phyloP scores from a whole-genome alignment of 1,139 yeast genomes.

The Torulaspora pretoriensis region DNA sequence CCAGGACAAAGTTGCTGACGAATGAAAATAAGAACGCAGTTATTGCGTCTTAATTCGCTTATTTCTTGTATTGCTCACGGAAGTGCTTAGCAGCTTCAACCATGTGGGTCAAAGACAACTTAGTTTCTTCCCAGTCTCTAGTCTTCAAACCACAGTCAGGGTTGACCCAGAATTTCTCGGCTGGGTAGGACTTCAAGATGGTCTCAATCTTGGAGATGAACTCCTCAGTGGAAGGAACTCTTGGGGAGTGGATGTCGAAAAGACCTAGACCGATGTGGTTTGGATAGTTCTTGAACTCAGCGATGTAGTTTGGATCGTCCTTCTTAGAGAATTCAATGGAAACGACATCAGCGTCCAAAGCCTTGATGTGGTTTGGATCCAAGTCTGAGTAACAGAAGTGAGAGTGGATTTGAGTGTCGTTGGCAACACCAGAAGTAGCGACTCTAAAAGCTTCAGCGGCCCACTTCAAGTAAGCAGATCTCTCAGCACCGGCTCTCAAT shows the following conservation, averaged over 20 bases:
- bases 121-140: constrained; percentile 91
- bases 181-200: constrained; percentile 95
- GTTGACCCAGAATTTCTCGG: constrained; percentile 98
- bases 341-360: constrained; percentile 98
- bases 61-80: constrained; percentile 58
- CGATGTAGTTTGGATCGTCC: constrained; percentile 96
- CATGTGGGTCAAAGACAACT: constrained; percentile 90
- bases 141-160: constrained; percentile 99
- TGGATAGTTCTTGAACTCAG: constrained; percentile 97
- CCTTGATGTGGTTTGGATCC: constrained; percentile 99
- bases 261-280: constrained; percentile 99
- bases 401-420: constrained; percentile 96
- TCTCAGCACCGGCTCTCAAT: constrained; percentile 95
- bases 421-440: constrained; percentile 96
- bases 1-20: constrained; percentile 2
- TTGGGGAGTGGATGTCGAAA: constrained; percentile 98
- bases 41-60: constrained; percentile 11
- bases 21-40: constrained; percentile 2
- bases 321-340: constrained; percentile 99
- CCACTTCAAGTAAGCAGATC: constrained; percentile 95
- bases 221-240: constrained; percentile 97
- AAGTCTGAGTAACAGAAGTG: constrained; percentile 99
- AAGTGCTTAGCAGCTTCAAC: constrained; percentile 96
- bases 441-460: constrained; percentile 99
- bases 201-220: constrained; percentile 89